Percentiles rank a stretch among this genome's conserved stretches.
Conservation (phyloP, 176 grass and related monocot genomes). For the Cymbopogon citratus region DNA sequence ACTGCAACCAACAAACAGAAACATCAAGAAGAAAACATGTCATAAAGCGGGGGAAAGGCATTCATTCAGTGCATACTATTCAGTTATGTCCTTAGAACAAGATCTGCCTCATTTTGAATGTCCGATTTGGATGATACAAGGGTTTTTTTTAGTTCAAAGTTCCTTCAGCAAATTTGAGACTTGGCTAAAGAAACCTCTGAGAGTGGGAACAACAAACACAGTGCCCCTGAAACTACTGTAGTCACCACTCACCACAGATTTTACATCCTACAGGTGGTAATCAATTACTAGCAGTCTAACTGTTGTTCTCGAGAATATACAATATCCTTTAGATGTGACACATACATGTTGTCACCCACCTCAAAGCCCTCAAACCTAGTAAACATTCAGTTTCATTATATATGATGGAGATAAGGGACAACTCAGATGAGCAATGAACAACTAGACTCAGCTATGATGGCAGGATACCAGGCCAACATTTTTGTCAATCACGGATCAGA, state of each 20-base stretch:
- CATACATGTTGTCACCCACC: neutral
- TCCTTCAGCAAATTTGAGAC: neutral
- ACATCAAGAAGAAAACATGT: neutral
- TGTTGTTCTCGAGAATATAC: neutral
- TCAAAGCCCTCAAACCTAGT: neutral
- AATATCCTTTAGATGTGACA: neutral
- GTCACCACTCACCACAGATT: neutral
- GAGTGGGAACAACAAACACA: neutral
- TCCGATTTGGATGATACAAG: neutral
- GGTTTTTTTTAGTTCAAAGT: neutral
- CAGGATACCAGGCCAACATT: conserved; percentile 38
- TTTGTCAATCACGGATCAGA: conserved; percentile 39
- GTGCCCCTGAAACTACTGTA: no score
- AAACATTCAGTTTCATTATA: neutral
- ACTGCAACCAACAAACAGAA: neutral
- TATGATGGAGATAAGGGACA: conserved; percentile 33
- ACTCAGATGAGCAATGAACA: conserved; percentile 77
- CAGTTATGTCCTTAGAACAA: neutral
- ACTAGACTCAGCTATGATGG: conserved; percentile 47
- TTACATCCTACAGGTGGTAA: neutral
- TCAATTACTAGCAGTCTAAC: neutral
- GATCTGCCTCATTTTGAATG: neutral
- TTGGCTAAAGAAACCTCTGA: neutral
- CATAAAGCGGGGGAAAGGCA: neutral
- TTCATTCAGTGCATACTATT: neutral